Percentiles rank a stretch among this genome's conserved stretches.
These are phyloP conservation scores for Luffa aegyptiaca DNA, from an alignment of 306 rosid species.

Conservation along the genomic window DNA sequence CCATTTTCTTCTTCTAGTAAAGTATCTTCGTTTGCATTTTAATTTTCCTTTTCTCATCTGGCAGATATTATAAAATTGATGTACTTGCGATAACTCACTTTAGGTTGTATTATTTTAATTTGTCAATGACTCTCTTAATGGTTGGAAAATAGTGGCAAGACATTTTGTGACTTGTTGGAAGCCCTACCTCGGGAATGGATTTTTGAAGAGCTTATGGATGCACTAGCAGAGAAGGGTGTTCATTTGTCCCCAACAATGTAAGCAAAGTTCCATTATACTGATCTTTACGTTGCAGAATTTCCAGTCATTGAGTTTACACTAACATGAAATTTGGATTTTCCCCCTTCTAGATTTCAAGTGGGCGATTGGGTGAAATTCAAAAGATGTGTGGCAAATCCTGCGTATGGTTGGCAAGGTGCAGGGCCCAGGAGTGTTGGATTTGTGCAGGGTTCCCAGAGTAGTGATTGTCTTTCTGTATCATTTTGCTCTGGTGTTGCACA, in stretches of 20 bases:
- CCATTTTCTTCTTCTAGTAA: neutral
- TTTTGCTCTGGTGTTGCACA: slow-evolving; percentile 91
- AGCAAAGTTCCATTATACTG: slow-evolving; percentile 10
- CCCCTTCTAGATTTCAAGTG: slow-evolving; percentile 58
- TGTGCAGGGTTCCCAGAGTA: slow-evolving; percentile 75
- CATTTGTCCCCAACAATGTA: slow-evolving; percentile 73
- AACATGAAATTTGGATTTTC: neutral
- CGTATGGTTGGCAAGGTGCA: slow-evolving; percentile 92
- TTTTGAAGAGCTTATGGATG: slow-evolving; percentile 96
- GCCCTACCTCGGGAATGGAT: slow-evolving; percentile 94
- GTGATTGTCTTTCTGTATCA: slow-evolving; percentile 65
- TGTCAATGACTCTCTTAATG: neutral
- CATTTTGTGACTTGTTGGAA: slow-evolving; percentile 81
- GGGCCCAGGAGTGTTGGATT: slow-evolving; percentile 83
- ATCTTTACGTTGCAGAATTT: slow-evolving; percentile 5
- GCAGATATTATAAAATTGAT: neutral
- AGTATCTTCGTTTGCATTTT: neutral
- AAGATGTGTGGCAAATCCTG: slow-evolving; percentile 65
- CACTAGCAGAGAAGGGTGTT: slow-evolving; percentile 63
- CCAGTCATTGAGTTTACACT: neutral
- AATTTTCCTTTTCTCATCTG: neutral
- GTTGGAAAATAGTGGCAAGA: slow-evolving; percentile 62
- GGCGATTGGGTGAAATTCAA: slow-evolving; percentile 95
- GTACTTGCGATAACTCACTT: neutral
- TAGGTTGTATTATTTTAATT: neutral